Evolutionary conservation across 768 basidiomycete genomes (phyloP).

Genomic region (Goffeauzyma gilvescens): DNA sequence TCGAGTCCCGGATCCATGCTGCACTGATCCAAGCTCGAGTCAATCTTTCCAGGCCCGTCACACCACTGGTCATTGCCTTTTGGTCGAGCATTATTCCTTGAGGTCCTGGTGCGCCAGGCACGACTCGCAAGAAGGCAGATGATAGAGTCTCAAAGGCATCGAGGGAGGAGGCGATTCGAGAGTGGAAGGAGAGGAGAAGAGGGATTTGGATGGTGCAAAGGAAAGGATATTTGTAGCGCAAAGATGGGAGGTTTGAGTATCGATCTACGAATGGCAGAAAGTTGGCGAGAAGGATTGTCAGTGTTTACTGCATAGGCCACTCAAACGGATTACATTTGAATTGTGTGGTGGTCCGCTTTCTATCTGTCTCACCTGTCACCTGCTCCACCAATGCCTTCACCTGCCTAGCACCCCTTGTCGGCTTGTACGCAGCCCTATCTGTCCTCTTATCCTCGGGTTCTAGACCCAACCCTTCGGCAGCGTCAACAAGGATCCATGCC

Average conservation of each 20-base stretch:
- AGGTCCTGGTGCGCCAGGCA: constrained; percentile 65
- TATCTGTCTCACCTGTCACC: constrained; percentile 47
- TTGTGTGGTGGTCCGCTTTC: background rate
- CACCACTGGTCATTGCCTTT: constrained; percentile 54
- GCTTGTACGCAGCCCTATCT: constrained; percentile 39
- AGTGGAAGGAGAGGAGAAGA: constrained; percentile 54
- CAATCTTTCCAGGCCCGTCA: constrained; percentile 62
- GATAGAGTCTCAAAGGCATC: constrained; percentile 89
- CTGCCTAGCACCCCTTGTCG: constrained; percentile 67
- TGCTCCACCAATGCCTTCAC: constrained; percentile 75
- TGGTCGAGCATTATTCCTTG: constrained; percentile 41
- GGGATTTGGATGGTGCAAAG: constrained; percentile 70
- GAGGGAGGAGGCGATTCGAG: constrained; percentile 59
- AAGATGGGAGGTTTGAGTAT: constrained; percentile 66
- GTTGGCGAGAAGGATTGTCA: background rate
- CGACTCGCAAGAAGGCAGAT: constrained; percentile 66
- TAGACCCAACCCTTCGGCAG: constrained; percentile 38
- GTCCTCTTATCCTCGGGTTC: too few relatives aligned
- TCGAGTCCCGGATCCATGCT: constrained; percentile 47
- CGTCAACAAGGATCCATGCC: constrained; percentile 56
- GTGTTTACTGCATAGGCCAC: too few relatives aligned
- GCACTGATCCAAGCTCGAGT: constrained; percentile 74
- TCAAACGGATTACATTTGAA: too few relatives aligned
- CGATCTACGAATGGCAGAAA: constrained; percentile 43
- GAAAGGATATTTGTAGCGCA: constrained; percentile 62